Evolutionary conservation across 2,329 filamentous ascomycete genomes (phyloP).

Genomic region (Diaporthe sp.): DNA sequence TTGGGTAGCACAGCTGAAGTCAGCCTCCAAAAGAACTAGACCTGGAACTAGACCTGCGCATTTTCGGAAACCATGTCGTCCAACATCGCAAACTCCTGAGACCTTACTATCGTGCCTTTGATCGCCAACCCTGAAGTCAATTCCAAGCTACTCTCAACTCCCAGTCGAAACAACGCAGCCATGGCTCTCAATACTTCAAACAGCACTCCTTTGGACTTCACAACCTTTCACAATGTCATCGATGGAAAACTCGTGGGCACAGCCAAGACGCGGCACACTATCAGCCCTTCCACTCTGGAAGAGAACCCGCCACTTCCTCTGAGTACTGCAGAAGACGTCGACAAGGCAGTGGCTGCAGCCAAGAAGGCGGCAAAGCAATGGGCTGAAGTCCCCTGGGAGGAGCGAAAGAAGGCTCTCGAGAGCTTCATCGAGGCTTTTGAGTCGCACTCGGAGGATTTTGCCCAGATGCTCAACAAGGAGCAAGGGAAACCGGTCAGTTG

Average conservation of each 20-base stretch:
- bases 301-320: neutral
- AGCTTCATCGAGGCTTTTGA: neutral
- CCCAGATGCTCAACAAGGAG: slow-evolving; percentile 19
- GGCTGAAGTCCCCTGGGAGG: neutral
- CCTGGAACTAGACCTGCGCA: neutral
- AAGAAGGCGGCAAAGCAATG: slow-evolving; percentile 5
- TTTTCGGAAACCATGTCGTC: neutral
- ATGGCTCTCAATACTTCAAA: neutral
- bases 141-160: neutral
- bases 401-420: slow-evolving; percentile 7
- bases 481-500: slow-evolving; percentile 5
- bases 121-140: neutral
- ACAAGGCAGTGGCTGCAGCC: slow-evolving; percentile 19
- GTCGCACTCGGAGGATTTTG: neutral
- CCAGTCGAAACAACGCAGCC: neutral
- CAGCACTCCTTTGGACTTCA: slow-evolving; percentile 10
- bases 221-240: slow-evolving; percentile 24
- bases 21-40: neutral
- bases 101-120: neutral
- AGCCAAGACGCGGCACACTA: neutral
- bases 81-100: neutral
- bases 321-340: slow-evolving; percentile 6
- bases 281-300: slow-evolving; percentile 12
- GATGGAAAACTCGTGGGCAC: slow-evolving; percentile 1
- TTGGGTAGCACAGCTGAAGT: neutral